Conservation (phyloP, 495 filamentous ascomycete genomes). For the Jackrogersella multiformis region DNA sequence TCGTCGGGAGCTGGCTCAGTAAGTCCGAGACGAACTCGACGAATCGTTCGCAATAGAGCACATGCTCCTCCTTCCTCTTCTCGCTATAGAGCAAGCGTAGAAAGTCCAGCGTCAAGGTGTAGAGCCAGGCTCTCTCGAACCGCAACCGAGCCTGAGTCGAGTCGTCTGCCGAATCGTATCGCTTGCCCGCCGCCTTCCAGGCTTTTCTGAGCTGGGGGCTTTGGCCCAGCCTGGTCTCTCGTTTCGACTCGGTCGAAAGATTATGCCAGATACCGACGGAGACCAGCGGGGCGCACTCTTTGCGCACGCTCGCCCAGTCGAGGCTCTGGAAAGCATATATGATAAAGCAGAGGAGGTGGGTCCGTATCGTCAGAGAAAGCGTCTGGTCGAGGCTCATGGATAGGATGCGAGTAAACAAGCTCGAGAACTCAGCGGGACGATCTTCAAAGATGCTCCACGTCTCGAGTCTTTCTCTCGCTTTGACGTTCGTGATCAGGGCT, state of each 20-base stretch:
- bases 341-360: slow-evolving; percentile 84
- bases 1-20: slow-evolving; percentile 90
- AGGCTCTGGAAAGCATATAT: slow-evolving; percentile 94
- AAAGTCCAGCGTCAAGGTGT: slow-evolving; percentile 85
- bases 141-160: slow-evolving; percentile 76
- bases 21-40: slow-evolving; percentile 91
- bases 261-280: slow-evolving; percentile 97
- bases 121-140: slow-evolving; percentile 96
- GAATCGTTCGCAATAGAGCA: slow-evolving; percentile 91
- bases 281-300: slow-evolving; percentile 95
- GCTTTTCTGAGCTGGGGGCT: slow-evolving; percentile 79
- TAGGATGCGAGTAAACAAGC: slow-evolving; percentile 87
- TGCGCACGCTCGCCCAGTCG: slow-evolving; percentile 86
- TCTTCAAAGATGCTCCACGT: slow-evolving; percentile 90
- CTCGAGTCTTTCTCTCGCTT: slow-evolving; percentile 83
- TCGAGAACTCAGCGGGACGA: slow-evolving; percentile 83
- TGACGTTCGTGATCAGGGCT: slow-evolving; percentile 84
- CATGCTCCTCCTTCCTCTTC: slow-evolving; percentile 65
- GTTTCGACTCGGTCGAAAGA: slow-evolving; percentile 72
- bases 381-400: slow-evolving; percentile 87
- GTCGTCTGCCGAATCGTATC: slow-evolving; percentile 89
- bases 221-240: slow-evolving; percentile 74
- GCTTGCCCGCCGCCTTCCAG: slow-evolving; percentile 87
- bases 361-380: slow-evolving; percentile 73
- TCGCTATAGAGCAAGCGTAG: slow-evolving; percentile 73